Percentiles rank a stretch among this genome's conserved stretches.
Evolutionary conservation across 345 rosid species (phyloP).

Genomic region (Draba incana): DNA sequence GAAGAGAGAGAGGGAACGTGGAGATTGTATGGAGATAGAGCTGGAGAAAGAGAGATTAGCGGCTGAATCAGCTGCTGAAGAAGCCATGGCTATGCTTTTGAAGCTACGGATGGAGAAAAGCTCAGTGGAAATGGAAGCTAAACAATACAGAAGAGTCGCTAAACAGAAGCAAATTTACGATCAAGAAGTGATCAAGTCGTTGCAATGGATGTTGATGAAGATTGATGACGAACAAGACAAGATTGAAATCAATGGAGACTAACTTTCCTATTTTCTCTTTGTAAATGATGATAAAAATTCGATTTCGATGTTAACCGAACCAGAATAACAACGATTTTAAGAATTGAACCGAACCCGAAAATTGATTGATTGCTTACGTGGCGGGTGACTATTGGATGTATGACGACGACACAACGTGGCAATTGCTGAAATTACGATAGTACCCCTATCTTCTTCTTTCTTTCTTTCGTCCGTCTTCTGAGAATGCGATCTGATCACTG

Average conservation of each 20-base stretch:
- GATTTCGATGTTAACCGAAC: conserved; percentile 9
- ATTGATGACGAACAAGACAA: conserved; percentile 40
- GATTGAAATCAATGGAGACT: conserved; percentile 13
- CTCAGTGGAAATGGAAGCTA: conserved; percentile 60
- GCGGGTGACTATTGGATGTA: conserved; percentile 16
- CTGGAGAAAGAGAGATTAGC: conserved; percentile 80
- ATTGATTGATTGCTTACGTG: conserved; percentile 28
- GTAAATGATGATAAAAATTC: conserved; percentile 6
- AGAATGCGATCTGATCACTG: conserved; percentile 31
- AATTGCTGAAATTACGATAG: not conserved
- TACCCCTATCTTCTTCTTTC: conserved; percentile 5
- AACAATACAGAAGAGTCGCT: conserved; percentile 55
- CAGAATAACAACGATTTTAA: not conserved
- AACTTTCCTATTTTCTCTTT: conserved; percentile 5
- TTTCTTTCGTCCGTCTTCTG: not conserved
- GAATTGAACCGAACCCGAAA: not conserved
- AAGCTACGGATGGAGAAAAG: conserved; percentile 76
- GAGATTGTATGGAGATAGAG: conserved; percentile 49
- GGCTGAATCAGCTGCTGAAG: conserved; percentile 69
- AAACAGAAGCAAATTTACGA: conserved; percentile 62
- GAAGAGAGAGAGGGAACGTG: conserved; percentile 59
- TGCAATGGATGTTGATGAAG: conserved; percentile 58
- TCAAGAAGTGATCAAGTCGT: conserved; percentile 59
- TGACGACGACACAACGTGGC: conserved; percentile 28
- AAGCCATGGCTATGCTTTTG: conserved; percentile 86